Conservation (phyloP, 768 basidiomycete genomes). For the Psilocybe azurescens region DNA sequence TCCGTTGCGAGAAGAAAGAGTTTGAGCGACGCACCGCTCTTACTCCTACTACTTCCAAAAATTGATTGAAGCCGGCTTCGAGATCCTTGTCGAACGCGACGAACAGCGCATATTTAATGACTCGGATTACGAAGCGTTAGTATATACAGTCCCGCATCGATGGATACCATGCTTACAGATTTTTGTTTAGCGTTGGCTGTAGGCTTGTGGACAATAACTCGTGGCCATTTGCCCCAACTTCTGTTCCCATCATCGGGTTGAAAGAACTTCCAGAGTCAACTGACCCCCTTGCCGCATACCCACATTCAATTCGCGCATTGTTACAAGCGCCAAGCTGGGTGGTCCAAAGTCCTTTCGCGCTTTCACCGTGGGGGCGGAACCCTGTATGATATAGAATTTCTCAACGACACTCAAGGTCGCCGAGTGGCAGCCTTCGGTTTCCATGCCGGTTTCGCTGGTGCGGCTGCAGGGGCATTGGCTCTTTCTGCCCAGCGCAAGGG, state of each 20-base stretch:
- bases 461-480: conserved; percentile 89
- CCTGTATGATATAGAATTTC: conserved; percentile 95
- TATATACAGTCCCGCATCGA: conserved; percentile 20
- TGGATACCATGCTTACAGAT: conserved; percentile 15
- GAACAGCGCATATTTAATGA: conserved; percentile 94
- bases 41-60: conserved; percentile 90
- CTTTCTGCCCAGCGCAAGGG: conserved; percentile 69
- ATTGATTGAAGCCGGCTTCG: conserved; percentile 89
- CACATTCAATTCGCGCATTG: conserved; percentile 99
- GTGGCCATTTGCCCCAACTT: conserved; percentile 82
- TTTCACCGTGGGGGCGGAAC: conserved; percentile 85
- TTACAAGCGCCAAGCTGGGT: conserved; percentile 95
- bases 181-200: conserved; percentile 81
- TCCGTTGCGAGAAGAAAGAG: conserved; percentile 96
- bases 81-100: conserved; percentile 91
- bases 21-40: conserved; percentile 94
- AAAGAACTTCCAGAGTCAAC: conserved; percentile 92
- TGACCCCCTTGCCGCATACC: conserved; percentile 85
- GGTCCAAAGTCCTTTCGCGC: conserved; percentile 84
- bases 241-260: conserved; percentile 88
- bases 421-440: conserved; percentile 98
- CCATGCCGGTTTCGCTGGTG: conserved; percentile 98
- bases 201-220: conserved; percentile 85
- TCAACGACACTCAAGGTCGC: conserved; percentile 81
- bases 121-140: conserved; percentile 90